phyloP scores from a whole-genome alignment of 2,329 filamentous ascomycete species.

The Fusarium austroafricanum region DNA sequence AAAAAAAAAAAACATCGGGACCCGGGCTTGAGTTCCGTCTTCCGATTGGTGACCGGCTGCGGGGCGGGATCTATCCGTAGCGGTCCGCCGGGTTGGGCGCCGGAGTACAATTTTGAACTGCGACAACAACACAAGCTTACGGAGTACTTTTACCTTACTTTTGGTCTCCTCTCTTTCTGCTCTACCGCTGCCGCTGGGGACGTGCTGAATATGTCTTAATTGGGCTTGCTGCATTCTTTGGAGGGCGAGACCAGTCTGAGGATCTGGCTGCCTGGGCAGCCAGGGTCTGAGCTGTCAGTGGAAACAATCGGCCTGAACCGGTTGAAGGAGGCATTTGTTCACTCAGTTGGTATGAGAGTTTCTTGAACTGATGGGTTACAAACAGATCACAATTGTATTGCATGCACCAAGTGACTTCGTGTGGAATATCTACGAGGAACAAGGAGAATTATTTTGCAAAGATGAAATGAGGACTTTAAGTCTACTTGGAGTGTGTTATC shows the following conservation, averaged over 20 bases:
- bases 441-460: no score
- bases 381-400: no score
- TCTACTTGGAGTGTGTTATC: not conserved
- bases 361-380: not conserved
- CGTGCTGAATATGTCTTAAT: constrained; percentile 11
- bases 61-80: constrained; percentile 37
- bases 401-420: no score
- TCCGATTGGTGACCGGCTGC: constrained; percentile 28
- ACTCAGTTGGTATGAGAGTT: not conserved
- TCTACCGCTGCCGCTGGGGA: not conserved
- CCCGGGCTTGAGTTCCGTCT: constrained; percentile 8
- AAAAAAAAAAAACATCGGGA: constrained; percentile 16
- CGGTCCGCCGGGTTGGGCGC: constrained; percentile 31
- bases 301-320: constrained; percentile 16
- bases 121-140: constrained; percentile 1
- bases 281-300: not conserved
- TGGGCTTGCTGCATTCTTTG: constrained; percentile 2
- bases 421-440: not conserved
- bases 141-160: constrained; percentile 14
- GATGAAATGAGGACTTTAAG: not conserved
- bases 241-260: constrained; percentile 14
- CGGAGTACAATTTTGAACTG: constrained; percentile 6
- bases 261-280: not conserved
- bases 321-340: constrained; percentile 3
- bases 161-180: not conserved